Percentiles rank a stretch among this genome's conserved stretches.
These are phyloP conservation scores for Lactarius psammicola DNA, from an alignment of 768 basidiomycete species.

Conservation along the genomic window DNA sequence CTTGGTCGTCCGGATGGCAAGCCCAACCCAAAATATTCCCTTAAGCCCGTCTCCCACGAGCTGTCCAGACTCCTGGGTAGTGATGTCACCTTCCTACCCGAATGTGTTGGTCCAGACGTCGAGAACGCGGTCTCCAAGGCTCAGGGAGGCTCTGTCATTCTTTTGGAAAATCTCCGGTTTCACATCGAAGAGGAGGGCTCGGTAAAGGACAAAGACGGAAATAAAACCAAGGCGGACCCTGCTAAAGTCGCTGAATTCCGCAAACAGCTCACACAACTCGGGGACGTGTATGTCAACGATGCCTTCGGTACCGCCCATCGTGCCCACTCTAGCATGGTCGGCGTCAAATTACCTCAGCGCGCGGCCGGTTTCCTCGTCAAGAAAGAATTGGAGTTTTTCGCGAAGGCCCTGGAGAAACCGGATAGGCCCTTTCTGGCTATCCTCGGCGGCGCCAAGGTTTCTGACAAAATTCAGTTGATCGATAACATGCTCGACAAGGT, in stretches of 20 bases:
- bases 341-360: constrained; percentile 85
- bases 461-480: constrained; percentile 98
- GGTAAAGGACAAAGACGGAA: constrained; percentile 88
- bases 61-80: constrained; percentile 65
- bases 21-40: constrained; percentile 82
- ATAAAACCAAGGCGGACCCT: constrained; percentile 91
- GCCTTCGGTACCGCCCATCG: constrained; percentile 99
- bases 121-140: constrained; percentile 74
- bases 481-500: constrained; percentile 99
- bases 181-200: constrained; percentile 98
- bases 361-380: constrained; percentile 97
- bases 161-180: constrained; percentile 98
- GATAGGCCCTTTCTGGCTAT: constrained; percentile 97
- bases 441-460: constrained; percentile 97
- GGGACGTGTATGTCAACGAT: constrained; percentile 97
- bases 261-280: constrained; percentile 83
- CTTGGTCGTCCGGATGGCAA: constrained; percentile 96
- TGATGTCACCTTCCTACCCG: constrained; percentile 77
- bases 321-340: constrained; percentile 98
- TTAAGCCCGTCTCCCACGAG: constrained; percentile 82
- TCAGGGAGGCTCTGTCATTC: constrained; percentile 67
- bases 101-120: constrained; percentile 84
- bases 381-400: constrained; percentile 98
- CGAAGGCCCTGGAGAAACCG: constrained; percentile 93
- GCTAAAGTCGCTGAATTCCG: constrained; percentile 80